These are phyloP conservation scores for Eimeria falciformis DNA, from an alignment of 169 alveolate genomes.

Conservation along the genomic window DNA sequence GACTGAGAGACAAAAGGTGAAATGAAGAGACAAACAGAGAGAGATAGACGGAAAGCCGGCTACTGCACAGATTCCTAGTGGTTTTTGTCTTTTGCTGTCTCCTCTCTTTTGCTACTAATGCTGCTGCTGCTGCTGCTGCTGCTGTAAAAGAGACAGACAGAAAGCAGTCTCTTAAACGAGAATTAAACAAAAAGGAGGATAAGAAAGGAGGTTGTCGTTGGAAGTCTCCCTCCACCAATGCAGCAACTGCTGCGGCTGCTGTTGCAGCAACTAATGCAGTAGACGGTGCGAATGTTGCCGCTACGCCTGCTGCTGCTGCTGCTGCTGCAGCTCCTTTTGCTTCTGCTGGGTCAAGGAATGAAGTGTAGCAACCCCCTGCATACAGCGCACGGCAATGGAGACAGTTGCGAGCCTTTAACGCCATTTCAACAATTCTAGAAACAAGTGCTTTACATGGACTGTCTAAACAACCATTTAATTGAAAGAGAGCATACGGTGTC, in stretches of 20 bases:
- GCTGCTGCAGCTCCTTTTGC: constrained; percentile 9
- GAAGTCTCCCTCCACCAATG: neutral
- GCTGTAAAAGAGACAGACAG: neutral
- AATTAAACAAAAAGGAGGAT: no score
- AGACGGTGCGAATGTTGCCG: neutral
- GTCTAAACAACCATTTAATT: no score
- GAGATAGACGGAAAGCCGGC: no score
- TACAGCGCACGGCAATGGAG: neutral
- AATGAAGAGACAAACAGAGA: no score
- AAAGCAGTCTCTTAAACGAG: no score
- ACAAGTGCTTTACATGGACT: no score
- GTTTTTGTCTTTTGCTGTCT: neutral
- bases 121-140: constrained; percentile 13
- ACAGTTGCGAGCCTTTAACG: no score
- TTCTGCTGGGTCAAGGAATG: neutral
- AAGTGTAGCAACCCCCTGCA: neutral
- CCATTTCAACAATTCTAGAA: no score
- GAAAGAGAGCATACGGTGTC: neutral
- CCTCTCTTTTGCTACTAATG: neutral
- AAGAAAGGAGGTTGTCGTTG: neutral
- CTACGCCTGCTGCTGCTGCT: neutral
- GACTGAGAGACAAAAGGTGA: no score
- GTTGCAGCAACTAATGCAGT: neutral
- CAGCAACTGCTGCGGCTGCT: neutral
- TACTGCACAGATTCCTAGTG: no score